These are phyloP conservation scores for Stephania yunnanensis DNA, from an alignment of 164 flowering plant genomes.

Conservation along the genomic window DNA sequence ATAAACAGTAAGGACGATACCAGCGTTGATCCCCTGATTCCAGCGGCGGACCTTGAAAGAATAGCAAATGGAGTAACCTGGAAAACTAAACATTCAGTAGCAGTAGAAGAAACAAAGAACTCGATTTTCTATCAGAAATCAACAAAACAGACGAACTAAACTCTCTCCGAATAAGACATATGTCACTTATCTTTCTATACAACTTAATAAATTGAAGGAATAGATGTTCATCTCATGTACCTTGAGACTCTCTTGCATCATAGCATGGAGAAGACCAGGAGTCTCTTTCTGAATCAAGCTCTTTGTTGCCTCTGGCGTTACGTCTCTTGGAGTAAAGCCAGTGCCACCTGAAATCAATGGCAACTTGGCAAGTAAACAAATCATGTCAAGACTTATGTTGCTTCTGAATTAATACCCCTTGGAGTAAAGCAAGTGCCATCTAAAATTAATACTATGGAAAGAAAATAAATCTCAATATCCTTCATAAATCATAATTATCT, in stretches of 20 bases:
- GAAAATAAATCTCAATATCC: neutral
- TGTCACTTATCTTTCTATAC: constrained; percentile 3
- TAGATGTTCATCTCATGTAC: constrained; percentile 28
- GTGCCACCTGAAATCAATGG: constrained; percentile 63
- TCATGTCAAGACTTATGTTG: constrained; percentile 31
- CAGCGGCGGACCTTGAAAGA: constrained; percentile 93
- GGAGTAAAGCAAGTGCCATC: constrained; percentile 96
- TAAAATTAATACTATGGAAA: constrained; percentile 12
- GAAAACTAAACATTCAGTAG: neutral
- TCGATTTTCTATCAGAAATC: neutral
- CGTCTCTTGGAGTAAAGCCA: constrained; percentile 88
- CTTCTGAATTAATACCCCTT: constrained; percentile 95
- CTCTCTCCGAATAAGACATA: too few species aligned
- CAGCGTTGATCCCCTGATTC: constrained; percentile 91
- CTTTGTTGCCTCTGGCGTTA: constrained; percentile 98
- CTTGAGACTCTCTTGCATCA: constrained; percentile 97
- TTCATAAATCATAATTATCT: neutral
- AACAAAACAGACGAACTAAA: too few species aligned
- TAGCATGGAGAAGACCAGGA: constrained; percentile 82
- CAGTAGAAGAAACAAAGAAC: neutral
- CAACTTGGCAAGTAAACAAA: too few species aligned
- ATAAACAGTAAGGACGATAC: constrained; percentile 31
- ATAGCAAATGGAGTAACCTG: constrained; percentile 96
- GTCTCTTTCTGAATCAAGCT: constrained; percentile 80
- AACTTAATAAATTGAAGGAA: neutral